phyloP scores from a whole-genome alignment of 495 filamentous ascomycete genomes.

The Sordaria brevicollis region DNA sequence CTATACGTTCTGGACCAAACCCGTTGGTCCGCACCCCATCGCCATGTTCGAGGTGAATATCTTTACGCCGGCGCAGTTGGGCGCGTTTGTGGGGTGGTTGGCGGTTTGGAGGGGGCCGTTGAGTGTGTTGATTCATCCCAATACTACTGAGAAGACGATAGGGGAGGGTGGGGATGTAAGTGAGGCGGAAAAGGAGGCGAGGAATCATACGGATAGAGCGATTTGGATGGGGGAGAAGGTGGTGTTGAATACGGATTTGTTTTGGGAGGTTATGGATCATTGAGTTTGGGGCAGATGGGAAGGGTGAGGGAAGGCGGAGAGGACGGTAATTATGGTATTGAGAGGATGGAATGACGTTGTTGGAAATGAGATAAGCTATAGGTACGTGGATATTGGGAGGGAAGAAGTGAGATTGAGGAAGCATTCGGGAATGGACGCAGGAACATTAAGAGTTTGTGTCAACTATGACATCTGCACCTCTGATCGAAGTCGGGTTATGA shows the following conservation, averaged over 20 bases:
- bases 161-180: conserved; percentile 5
- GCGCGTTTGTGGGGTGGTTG: conserved; percentile 79
- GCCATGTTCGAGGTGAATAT: conserved; percentile 92
- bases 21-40: conserved; percentile 71
- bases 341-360: no score
- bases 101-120: conserved; percentile 75
- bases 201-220: conserved; percentile 64
- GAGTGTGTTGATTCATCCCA: conserved; percentile 72
- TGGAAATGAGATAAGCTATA: no score
- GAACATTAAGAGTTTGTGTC: not conserved
- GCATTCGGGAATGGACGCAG: not conserved
- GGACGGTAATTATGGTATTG: no score
- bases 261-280: conserved; percentile 28
- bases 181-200: conserved; percentile 36
- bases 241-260: conserved; percentile 55
- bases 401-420: not conserved
- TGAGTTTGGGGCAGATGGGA: not conserved
- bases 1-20: conserved; percentile 65
- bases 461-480: not conserved
- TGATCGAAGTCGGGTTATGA: no score
- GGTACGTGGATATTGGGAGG: not conserved
- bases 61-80: conserved; percentile 77
- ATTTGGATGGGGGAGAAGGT: conserved; percentile 76
- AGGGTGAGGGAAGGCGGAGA: not conserved
- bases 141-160: conserved; percentile 40